Base-by-base conservation (phyloP, 306 rosid species). In the Lathyrus tuberosus region DNA sequence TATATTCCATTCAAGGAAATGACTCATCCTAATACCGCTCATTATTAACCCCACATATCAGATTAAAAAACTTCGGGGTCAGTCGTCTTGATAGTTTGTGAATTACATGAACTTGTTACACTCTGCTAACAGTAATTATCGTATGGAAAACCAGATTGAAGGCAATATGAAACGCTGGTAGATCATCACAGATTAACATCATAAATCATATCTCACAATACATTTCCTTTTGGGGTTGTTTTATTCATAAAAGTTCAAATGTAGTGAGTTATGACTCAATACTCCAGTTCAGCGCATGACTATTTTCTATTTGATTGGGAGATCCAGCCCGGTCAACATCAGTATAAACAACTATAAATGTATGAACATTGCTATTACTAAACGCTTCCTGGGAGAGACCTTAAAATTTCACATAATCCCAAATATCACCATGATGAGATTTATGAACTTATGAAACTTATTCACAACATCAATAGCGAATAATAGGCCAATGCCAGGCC, bases 131-230 rank as follows among this genome's bases (percentile, higher is more conserved):
- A 13, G 41, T 28, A 20, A 30, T 57, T 13, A 22, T 30, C 28
- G 40, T 2, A 30, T 8, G 26, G 43, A 59, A n/a, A 16, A n/a
- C 43, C 24, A n/a, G 3, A 33, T 59, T 31, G 3, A 41, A 59
- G 15, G 43, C 22, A 59, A 59, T 31, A 59, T 33, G 43, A 33
- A 15, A 26, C 7, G 12, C 24, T 33, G 24, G 40, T 59, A 8
- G 63, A 58, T 59, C 64, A 58, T 30, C 40, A 28, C 18, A 57
- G 17, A 30, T 60, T 60, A 35, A 60, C 43, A 16, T 14, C 24
- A 31, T 4, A 35, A 60, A 35, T 60, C 46, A 16, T 35, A 17
- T 15, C 65, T 33, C 28, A 33, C 24, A 33, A 59, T n/a, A 60
- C 26, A 22, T 60, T 60, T 60, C 22, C 4, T 59, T 2, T 60